Evolutionary conservation across 768 basidiomycete species (phyloP), one percentile per base, ranked within the genome.

Genomic region (Tricholoma hemisulphureum): DNA sequence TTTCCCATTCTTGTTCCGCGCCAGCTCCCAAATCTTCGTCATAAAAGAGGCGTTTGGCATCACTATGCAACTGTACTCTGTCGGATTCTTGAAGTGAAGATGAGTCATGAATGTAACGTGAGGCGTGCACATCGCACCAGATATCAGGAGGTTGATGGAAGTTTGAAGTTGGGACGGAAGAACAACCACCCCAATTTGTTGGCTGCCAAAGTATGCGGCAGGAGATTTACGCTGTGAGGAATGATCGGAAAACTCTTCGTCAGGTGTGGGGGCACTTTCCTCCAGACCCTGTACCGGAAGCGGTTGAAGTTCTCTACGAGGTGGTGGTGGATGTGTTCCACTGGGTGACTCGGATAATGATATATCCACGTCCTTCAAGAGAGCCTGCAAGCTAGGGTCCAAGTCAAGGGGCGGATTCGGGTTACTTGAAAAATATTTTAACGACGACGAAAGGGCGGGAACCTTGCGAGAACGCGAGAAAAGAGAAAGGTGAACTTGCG

Each of bases 141-240:
- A 76, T 58, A 98, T 89, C 53, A 95, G 77, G 9, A 71, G 64
- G 57, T 80, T 79, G 50, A 97, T 87, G 4, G 87, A 74, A 11
- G 77, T 76, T 61, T 86, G 81, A 41, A 98, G 77, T 69, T 94
- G 87, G 8, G 79, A 70, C 0, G 95, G 88, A 11, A 98, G 65
- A 11, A 87, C 74, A 7, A 94, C 84, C 43, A 86, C 75, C 8
- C 92, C 91, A 49, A 92, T 79, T 41, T 80, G 75, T 57, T 85
- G 79, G 63, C 89, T 88, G 16, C 94, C 95, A 69, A 91, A 91
- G 21, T 77, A 75, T 18, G 93, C 93, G 20, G 91, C 93, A 41
- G 91, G 89, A 23, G 92, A 93, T 67, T 89, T 89, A 69, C 81
- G 67, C 62, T 76, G 62, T 61, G 61, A 65, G 55, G 53, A 64